Percentiles rank a stretch among this genome's conserved stretches.
phyloP scores from a whole-genome alignment of 371 early-diverging fungal genomes.

The Choanephora cucurbitarum region DNA sequence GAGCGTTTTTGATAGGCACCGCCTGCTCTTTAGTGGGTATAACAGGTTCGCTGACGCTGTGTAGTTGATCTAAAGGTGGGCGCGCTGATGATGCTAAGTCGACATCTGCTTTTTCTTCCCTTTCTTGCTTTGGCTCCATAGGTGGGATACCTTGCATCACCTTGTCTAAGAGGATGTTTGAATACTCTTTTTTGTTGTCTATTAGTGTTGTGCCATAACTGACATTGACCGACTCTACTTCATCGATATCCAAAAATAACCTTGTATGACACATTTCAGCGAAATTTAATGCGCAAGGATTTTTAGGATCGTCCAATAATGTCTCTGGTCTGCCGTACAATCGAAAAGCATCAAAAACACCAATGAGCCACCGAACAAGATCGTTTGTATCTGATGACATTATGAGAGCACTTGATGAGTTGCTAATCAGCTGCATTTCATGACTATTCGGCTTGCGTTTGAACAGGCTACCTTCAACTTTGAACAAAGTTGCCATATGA shows the following conservation, averaged over 20 bases:
- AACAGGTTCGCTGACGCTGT: background rate
- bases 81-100: too few species aligned
- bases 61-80: too few species aligned
- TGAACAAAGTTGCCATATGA: constrained; percentile 42
- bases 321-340: constrained; percentile 51
- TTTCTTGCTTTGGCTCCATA: constrained; percentile 3
- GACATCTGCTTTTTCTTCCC: background rate
- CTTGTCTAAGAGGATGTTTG: constrained; percentile 27
- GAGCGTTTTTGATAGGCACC: constrained; percentile 1
- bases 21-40: background rate
- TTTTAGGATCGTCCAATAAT: constrained; percentile 31
- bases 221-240: constrained; percentile 30
- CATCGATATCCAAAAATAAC: constrained; percentile 38
- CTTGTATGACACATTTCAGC: constrained; percentile 23
- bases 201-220: constrained; percentile 16
- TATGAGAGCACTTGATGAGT: constrained; percentile 33
- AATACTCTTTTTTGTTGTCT: constrained; percentile 33
- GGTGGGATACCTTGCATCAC: constrained; percentile 6
- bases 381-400: constrained; percentile 49
- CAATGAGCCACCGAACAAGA: constrained; percentile 48
- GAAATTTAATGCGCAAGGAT: constrained; percentile 41
- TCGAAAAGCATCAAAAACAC: constrained; percentile 51
- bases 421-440: constrained; percentile 18
- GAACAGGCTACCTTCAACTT: constrained; percentile 43
- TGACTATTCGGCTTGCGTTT: constrained; percentile 19